phyloP scores from a whole-genome alignment of 208 protist genomes.

The Trypanosoma boissoni region DNA sequence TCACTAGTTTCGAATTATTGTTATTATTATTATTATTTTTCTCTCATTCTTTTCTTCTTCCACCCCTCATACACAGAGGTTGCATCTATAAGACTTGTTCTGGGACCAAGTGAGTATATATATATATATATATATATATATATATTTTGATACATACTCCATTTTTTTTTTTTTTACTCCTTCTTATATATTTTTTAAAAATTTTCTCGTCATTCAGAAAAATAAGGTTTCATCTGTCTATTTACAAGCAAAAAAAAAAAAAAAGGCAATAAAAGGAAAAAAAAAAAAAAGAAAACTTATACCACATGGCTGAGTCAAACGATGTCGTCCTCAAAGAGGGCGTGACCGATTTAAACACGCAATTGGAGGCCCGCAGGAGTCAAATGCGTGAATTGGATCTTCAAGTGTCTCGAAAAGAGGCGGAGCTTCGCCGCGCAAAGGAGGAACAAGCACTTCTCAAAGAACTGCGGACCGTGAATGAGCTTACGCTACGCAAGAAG shows the following conservation, averaged over 20 bases:
- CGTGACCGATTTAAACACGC: conserved; percentile 15
- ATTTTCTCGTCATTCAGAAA: background rate
- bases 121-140: too few relatives aligned
- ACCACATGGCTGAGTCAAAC: conserved; percentile 53
- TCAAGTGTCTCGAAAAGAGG: conserved; percentile 62
- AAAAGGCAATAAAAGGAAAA: conserved; percentile 3
- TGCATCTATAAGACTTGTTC: too few relatives aligned
- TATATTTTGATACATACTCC: too few relatives aligned
- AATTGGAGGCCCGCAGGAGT: conserved; percentile 47
- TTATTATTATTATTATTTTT: too few relatives aligned
- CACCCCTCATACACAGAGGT: too few relatives aligned
- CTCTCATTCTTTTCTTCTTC: too few relatives aligned
- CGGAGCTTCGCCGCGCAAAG: conserved; percentile 67
- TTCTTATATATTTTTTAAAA: background rate
- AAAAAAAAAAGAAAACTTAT: conserved; percentile 7
- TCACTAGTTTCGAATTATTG: too few relatives aligned
- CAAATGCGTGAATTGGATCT: conserved; percentile 65
- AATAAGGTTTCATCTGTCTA: background rate
- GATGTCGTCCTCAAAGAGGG: conserved; percentile 43
- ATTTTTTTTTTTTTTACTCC: background rate
- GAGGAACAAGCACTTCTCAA: conserved; percentile 77
- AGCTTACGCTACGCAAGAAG: conserved; percentile 73
- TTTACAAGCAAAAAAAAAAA: conserved; percentile 3
- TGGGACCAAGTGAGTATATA: too few relatives aligned
- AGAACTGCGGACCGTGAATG: conserved; percentile 74